Percentiles rank a stretch among this genome's conserved stretches.
Evolutionary conservation across 75 land plant species (phyloP).

Genomic region (Chamaecyparis obtusa): DNA sequence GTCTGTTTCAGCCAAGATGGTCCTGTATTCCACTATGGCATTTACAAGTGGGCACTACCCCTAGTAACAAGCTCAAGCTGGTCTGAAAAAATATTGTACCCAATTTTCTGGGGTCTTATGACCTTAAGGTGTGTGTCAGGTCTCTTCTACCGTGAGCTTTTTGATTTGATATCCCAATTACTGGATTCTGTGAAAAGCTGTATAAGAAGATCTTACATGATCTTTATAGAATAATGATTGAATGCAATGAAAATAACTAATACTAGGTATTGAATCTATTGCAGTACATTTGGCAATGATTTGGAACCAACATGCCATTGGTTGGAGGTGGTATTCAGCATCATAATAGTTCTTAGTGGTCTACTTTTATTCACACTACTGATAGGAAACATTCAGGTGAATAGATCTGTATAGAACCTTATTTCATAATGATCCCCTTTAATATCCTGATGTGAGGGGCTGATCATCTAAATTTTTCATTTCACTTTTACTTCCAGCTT

Average conservation of each 20-base stretch:
- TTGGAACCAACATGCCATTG: conserved; percentile 78
- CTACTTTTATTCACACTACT: conserved; percentile 78
- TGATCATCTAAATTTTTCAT: not conserved
- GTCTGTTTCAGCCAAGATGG: conserved; percentile 45
- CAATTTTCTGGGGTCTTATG: conserved; percentile 96
- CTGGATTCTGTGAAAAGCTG: not conserved
- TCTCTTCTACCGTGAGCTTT: not conserved
- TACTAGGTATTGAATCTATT: not conserved
- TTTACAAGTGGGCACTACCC: conserved; percentile 72
- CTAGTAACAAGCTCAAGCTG: conserved; percentile 57
- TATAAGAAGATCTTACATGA: not conserved
- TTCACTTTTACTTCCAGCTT: not conserved
- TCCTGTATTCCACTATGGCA: conserved; percentile 59
- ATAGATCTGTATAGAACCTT: too few relatives aligned
- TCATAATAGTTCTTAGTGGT: conserved; percentile 65
- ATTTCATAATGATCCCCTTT: not conserved
- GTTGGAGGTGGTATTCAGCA: conserved; percentile 79
- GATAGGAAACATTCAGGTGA: conserved; percentile 93
- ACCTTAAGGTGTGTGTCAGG: conserved; percentile 77
- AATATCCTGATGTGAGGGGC: not conserved
- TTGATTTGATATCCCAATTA: not conserved
- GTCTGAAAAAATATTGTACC: conserved; percentile 68
- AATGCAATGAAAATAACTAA: not conserved
- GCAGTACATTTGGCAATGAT: conserved; percentile 91
- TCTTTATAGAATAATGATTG: not conserved